Conservation (phyloP, 140 eudicot species). For the Flaveria floridana region DNA sequence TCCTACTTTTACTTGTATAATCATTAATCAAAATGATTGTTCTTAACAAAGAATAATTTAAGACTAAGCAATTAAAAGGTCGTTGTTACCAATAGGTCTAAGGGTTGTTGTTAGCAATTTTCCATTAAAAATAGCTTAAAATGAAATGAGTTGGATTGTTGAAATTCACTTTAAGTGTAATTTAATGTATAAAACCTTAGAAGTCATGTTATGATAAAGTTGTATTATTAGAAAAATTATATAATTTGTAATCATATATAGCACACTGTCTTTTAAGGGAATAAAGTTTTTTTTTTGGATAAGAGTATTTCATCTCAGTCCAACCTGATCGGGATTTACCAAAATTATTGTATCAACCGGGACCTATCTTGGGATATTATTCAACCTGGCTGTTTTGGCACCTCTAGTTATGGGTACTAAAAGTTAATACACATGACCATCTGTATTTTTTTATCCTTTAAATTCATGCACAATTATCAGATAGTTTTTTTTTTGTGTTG, state of each 20-base stretch:
- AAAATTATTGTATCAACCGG: neutral
- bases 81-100: neutral
- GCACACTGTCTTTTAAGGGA: neutral
- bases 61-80: neutral
- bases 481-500: neutral
- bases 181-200: neutral
- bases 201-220: neutral
- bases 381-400: neutral
- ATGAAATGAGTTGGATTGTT: neutral
- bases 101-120: neutral
- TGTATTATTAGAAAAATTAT: neutral
- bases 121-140: neutral
- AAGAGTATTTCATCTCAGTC: neutral
- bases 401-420: slow-evolving; percentile 1
- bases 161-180: neutral
- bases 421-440: neutral
- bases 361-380: neutral
- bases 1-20: neutral
- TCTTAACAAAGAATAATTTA: neutral
- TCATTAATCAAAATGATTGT: neutral
- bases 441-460: neutral
- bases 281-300: neutral
- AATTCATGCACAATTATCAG: neutral
- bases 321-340: neutral
- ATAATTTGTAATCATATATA: neutral